Conservation (phyloP, 179 eudicot genomes). For the Carnegiea gigantea region DNA sequence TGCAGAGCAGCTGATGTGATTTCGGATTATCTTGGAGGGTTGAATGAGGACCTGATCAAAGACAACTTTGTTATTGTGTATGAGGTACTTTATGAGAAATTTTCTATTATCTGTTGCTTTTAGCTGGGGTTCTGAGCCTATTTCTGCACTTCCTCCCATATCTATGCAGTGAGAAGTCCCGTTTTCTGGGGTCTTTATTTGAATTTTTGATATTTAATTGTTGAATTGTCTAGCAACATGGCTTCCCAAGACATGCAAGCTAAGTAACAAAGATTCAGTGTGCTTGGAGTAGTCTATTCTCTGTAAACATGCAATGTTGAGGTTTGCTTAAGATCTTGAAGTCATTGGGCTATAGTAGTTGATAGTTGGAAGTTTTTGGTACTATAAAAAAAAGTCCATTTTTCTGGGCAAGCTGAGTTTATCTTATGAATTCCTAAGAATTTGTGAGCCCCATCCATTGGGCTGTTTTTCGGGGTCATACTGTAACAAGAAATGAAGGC, state of each 20-base stretch:
- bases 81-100: constrained; percentile 43
- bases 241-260: neutral
- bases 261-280: neutral
- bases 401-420: neutral
- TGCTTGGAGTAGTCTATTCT: neutral
- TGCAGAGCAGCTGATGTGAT: constrained; percentile 96
- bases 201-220: neutral
- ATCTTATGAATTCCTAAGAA: neutral
- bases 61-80: constrained; percentile 95
- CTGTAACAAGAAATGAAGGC: constrained; percentile 17
- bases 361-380: neutral
- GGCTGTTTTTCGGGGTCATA: neutral
- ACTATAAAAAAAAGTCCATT: neutral
- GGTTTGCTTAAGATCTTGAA: neutral
- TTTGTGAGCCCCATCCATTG: neutral
- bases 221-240: neutral
- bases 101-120: neutral
- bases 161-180: neutral
- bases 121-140: neutral
- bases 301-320: neutral
- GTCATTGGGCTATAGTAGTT: neutral
- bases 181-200: neutral
- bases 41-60: constrained; percentile 93
- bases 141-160: neutral
- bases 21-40: constrained; percentile 84